Conservation (phyloP, 2,329 filamentous ascomycete species). For the Fusarium pilosicola region DNA sequence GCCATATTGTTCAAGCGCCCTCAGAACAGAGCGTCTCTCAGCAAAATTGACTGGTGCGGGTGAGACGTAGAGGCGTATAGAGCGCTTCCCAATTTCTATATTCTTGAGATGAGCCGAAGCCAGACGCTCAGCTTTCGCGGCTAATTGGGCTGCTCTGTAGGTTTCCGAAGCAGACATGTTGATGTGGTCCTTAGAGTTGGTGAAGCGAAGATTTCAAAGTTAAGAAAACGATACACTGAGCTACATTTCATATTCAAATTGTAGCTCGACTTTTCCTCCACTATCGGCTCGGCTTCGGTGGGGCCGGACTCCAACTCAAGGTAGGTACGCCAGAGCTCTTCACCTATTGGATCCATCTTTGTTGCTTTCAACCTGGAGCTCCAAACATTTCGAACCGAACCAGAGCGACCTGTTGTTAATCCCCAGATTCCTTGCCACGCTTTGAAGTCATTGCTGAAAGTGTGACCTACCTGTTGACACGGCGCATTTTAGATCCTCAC, state of each 20-base stretch:
- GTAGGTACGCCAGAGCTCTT: conserved; percentile 7
- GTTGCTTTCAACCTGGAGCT: conserved; percentile 8
- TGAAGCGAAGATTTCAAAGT: background rate
- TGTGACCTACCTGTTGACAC: too few species aligned
- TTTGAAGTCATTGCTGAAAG: background rate
- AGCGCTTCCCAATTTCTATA: conserved; percentile 5
- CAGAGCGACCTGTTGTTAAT: background rate
- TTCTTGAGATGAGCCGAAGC: background rate
- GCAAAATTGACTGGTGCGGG: conserved; percentile 62
- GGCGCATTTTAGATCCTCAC: background rate
- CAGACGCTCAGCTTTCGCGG: background rate
- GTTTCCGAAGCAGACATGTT: background rate
- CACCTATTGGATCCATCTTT: background rate
- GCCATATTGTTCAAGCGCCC: conserved; percentile 60
- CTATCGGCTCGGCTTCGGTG: conserved; percentile 31
- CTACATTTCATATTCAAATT: background rate
- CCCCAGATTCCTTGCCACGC: background rate
- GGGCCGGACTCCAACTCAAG: conserved; percentile 30
- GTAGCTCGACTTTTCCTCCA: conserved; percentile 9
- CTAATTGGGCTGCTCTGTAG: background rate
- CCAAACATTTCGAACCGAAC: background rate
- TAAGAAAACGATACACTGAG: background rate
- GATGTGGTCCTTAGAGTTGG: background rate
- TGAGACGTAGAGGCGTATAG: conserved; percentile 61
- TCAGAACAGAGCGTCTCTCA: conserved; percentile 65